Evolutionary conservation across 2,329 filamentous ascomycete species (phyloP).

Genomic region (Hortaea sp.): DNA sequence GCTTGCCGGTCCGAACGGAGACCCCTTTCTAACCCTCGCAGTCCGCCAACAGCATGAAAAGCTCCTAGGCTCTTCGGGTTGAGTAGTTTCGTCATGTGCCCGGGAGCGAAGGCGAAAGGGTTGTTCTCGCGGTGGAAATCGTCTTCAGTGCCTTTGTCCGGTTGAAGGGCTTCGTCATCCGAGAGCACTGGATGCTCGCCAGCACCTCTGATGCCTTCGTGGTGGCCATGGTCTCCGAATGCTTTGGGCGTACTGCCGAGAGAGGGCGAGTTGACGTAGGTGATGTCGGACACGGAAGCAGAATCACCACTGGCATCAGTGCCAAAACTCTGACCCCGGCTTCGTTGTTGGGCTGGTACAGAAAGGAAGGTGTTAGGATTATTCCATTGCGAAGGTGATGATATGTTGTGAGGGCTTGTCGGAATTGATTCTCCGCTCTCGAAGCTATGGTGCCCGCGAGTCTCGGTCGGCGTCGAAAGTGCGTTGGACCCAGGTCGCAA

Average conservation of each 20-base stretch:
- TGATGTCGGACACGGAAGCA: slow-evolving; percentile 51
- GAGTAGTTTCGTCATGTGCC: slow-evolving; percentile 69
- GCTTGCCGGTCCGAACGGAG: slow-evolving; percentile 53
- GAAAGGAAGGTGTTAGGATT: slow-evolving; percentile 50
- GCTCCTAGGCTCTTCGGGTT: slow-evolving; percentile 70
- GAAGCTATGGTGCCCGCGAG: slow-evolving; percentile 47
- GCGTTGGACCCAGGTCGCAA: slow-evolving; percentile 11
- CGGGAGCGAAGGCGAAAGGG: slow-evolving; percentile 73
- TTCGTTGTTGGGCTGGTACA: slow-evolving; percentile 49
- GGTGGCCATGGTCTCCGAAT: slow-evolving; percentile 13
- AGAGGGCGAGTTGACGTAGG: slow-evolving; percentile 42
- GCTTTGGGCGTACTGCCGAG: slow-evolving; percentile 13
- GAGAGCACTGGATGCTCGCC: slow-evolving; percentile 45
- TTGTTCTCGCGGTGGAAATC: slow-evolving; percentile 71
- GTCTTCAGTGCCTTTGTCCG: slow-evolving; percentile 64
- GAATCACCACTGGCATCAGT: slow-evolving; percentile 47
- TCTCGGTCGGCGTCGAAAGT: slow-evolving; percentile 32
- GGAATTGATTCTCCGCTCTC: slow-evolving; percentile 56
- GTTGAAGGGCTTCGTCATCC: slow-evolving; percentile 59
- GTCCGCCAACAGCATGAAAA: slow-evolving; percentile 64
- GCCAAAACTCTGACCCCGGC: slow-evolving; percentile 57
- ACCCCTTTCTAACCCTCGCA: slow-evolving; percentile 64
- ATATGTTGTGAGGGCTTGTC: slow-evolving; percentile 58
- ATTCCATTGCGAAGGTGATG: slow-evolving; percentile 48
- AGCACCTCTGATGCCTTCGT: slow-evolving; percentile 15